Evolutionary conservation across 2,329 filamentous ascomycete genomes (phyloP).

Genomic region (Boeremia exigua): DNA sequence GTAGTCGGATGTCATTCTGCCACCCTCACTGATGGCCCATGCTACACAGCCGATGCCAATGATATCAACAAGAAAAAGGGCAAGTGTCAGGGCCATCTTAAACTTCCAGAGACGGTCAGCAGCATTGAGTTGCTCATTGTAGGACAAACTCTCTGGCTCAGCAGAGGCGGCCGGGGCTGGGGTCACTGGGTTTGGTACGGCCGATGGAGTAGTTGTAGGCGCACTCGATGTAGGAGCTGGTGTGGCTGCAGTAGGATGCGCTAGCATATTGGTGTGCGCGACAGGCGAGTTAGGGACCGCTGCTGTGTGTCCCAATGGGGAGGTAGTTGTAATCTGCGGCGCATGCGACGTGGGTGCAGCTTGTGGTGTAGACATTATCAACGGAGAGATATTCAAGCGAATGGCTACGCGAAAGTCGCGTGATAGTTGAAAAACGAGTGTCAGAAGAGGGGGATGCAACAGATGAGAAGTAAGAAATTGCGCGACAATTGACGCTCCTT

Average conservation of each 20-base stretch:
- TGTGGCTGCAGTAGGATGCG: not conserved
- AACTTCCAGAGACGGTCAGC: conserved; percentile 42
- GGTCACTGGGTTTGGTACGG: not conserved
- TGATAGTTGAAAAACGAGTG: conserved; percentile 1
- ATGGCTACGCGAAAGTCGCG: conserved; percentile 14
- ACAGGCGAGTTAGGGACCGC: not conserved
- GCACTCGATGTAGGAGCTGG: not conserved
- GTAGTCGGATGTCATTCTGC: not conserved
- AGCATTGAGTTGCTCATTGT: conserved; percentile 34
- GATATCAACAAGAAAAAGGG: conserved; percentile 32
- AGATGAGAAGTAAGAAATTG: conserved; percentile 2
- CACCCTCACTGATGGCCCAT: conserved; percentile 23
- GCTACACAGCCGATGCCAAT: conserved; percentile 43
- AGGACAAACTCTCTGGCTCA: conserved; percentile 13
- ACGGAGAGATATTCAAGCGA: conserved; percentile 7
- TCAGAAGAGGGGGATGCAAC: not conserved
- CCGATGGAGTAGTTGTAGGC: not conserved
- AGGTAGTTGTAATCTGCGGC: conserved; percentile 14
- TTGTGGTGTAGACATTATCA: conserved; percentile 14
- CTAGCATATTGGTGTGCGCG: not conserved
- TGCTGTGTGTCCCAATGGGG: conserved; percentile 7
- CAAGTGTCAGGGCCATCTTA: conserved; percentile 32
- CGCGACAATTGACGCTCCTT: conserved; percentile 8
- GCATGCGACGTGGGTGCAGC: not conserved
- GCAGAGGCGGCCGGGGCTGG: conserved; percentile 4